Evolutionary conservation across 2,329 filamentous ascomycete genomes (phyloP).

Genomic region (Ustilaginoidea virens): DNA sequence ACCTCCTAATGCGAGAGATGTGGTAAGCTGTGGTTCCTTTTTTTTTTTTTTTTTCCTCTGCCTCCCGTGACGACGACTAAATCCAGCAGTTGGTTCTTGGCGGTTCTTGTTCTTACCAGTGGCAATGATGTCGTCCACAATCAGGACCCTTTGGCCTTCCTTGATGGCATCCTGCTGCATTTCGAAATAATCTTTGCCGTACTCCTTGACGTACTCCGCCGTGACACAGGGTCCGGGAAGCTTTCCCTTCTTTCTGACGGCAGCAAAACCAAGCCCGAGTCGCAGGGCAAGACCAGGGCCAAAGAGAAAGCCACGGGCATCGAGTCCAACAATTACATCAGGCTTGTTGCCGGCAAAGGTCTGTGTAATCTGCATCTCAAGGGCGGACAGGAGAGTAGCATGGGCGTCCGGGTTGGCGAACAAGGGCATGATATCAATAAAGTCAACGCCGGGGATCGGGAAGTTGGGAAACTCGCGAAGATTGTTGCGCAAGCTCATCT

Average conservation of each 20-base stretch:
- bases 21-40: not conserved
- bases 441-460: conserved; percentile 80
- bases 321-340: conserved; percentile 85
- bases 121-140: conserved; percentile 97
- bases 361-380: conserved; percentile 66
- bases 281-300: conserved; percentile 76
- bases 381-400: conserved; percentile 61
- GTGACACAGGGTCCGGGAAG: conserved; percentile 79
- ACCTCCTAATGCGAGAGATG: conserved; percentile 45
- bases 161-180: conserved; percentile 81
- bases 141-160: conserved; percentile 73
- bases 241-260: conserved; percentile 91
- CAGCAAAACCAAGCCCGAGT: conserved; percentile 75
- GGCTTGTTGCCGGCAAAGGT: conserved; percentile 47
- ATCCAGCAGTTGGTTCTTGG: no score
- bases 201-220: conserved; percentile 86
- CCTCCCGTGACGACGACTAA: no score
- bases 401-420: conserved; percentile 69
- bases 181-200: conserved; percentile 89
- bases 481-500: conserved; percentile 54
- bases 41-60: no score
- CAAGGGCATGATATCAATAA: conserved; percentile 95
- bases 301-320: conserved; percentile 90
- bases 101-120: conserved; percentile 50
- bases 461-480: conserved; percentile 86